Percentiles rank a stretch among this genome's conserved stretches.
Conservation (phyloP, 805 yeast species). For the Candida maris region DNA sequence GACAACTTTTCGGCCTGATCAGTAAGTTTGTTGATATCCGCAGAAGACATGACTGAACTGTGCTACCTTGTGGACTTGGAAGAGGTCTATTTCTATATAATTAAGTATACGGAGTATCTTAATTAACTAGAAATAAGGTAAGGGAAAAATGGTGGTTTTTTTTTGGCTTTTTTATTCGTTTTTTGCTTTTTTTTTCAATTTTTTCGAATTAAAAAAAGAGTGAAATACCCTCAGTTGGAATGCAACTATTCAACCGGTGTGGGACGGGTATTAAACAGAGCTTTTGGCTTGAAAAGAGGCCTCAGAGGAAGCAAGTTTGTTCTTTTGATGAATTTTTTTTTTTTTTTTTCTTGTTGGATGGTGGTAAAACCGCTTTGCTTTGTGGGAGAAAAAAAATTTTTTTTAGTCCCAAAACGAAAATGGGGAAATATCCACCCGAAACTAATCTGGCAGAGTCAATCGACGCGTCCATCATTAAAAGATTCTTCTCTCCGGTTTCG, state of each 20-base stretch:
- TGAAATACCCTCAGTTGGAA: conserved; percentile 1
- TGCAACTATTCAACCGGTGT: too few relatives aligned
- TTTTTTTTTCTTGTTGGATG: background rate
- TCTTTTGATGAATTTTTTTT: background rate
- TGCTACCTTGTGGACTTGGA: conserved; percentile 7
- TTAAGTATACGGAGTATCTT: conserved; percentile 3
- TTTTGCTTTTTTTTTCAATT: conserved; percentile 18
- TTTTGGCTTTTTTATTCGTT: conserved; percentile 17
- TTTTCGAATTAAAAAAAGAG: conserved; percentile 10
- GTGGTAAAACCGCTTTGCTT: background rate
- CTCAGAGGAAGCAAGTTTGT: background rate
- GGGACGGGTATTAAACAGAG: too few relatives aligned
- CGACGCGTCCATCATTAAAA: too few relatives aligned
- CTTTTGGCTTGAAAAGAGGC: too few relatives aligned
- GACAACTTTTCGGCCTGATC: conserved; percentile 34
- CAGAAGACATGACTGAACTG: conserved; percentile 28
- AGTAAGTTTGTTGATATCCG: conserved; percentile 33
- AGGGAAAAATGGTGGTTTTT: conserved; percentile 9
- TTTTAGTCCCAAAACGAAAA: background rate
- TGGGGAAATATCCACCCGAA: background rate
- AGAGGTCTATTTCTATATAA: conserved; percentile 2
- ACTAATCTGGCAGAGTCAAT: background rate
- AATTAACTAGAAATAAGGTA: conserved; percentile 10
- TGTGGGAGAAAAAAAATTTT: background rate
- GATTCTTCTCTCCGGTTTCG: too few relatives aligned